Conservation (phyloP, 2,329 filamentous ascomycete species). For the Zalaria sp. region DNA sequence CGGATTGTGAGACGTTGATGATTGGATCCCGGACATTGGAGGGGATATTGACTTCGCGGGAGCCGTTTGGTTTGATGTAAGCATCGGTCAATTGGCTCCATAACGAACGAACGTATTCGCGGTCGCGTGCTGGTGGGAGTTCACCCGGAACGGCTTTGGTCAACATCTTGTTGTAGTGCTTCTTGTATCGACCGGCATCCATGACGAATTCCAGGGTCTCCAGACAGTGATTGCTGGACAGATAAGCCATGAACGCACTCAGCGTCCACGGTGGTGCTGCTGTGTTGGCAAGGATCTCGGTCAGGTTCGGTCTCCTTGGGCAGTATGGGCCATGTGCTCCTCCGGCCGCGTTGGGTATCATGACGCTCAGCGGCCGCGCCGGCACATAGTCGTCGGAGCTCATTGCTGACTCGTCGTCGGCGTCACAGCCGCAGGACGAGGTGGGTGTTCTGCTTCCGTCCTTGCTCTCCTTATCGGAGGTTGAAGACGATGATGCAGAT, state of each 20-base stretch:
- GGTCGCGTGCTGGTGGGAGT: slow-evolving; percentile 39
- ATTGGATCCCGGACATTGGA: slow-evolving; percentile 72
- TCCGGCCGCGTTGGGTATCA: slow-evolving; percentile 26
- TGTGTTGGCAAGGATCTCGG: slow-evolving; percentile 76
- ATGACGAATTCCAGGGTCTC: slow-evolving; percentile 95
- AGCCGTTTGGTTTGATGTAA: slow-evolving; percentile 76
- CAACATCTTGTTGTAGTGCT: slow-evolving; percentile 47
- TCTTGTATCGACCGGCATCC: slow-evolving; percentile 75
- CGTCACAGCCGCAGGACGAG: slow-evolving; percentile 20
- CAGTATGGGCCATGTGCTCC: slow-evolving; percentile 34
- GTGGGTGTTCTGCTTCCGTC: neutral
- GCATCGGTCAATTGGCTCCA: slow-evolving; percentile 83
- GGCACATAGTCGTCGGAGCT: slow-evolving; percentile 25
- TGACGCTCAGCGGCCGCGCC: slow-evolving; percentile 34
- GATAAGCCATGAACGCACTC: slow-evolving; percentile 86
- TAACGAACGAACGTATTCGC: slow-evolving; percentile 59
- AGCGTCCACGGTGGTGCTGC: slow-evolving; percentile 83
- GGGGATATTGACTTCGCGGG: slow-evolving; percentile 81
- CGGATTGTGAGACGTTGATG: slow-evolving; percentile 45
- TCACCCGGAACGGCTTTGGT: slow-evolving; percentile 26
- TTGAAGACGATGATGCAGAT: slow-evolving; percentile 2
- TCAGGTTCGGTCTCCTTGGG: slow-evolving; percentile 55
- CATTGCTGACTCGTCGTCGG: slow-evolving; percentile 37
- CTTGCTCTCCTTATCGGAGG: neutral
- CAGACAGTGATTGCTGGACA: slow-evolving; percentile 92